A percentile compares a stretch with the other conserved stretches of the same genome.
These are phyloP conservation scores for Calophaca sinica DNA, from an alignment of 306 rosid species.

Conservation along the genomic window DNA sequence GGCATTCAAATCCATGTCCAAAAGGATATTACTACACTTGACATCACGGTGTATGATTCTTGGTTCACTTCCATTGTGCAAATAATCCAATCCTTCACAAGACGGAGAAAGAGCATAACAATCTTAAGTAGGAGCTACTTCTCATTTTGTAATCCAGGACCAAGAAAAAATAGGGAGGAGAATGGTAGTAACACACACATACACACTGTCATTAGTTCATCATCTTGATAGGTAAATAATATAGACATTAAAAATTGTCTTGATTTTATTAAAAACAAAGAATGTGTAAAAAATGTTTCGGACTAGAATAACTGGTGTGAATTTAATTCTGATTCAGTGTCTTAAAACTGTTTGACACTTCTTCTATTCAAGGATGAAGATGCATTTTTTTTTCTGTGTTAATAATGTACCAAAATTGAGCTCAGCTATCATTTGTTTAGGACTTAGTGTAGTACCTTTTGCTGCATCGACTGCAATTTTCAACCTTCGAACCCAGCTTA, in stretches of 20 bases:
- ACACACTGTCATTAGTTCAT: no score
- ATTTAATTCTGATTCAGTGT: neutral
- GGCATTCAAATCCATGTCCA: slow-evolving; percentile 90
- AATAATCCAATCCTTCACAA: slow-evolving; percentile 80
- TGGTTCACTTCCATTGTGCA: slow-evolving; percentile 92
- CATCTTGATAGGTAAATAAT: no score
- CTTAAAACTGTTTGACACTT: neutral
- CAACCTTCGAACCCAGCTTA: slow-evolving; percentile 94
- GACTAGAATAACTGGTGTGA: no score
- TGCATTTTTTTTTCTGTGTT: neutral
- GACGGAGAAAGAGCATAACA: slow-evolving; percentile 10
- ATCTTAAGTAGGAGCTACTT: neutral
- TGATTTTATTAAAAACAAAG: no score
- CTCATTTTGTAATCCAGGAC: no score
- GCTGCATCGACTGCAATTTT: slow-evolving; percentile 97
- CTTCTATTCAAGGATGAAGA: neutral
- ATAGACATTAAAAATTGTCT: no score
- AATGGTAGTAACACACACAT: no score
- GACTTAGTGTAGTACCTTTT: slow-evolving; percentile 63
- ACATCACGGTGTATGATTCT: slow-evolving; percentile 93
- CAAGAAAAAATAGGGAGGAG: no score
- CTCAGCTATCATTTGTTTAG: neutral
- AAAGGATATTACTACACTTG: slow-evolving; percentile 89
- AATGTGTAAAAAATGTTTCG: no score
- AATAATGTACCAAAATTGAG: neutral